A percentile compares a stretch with the other conserved stretches of the same genome.
These are phyloP conservation scores for Pichia gijzeniarum DNA, from an alignment of 805 yeast genomes.

Conservation along the genomic window DNA sequence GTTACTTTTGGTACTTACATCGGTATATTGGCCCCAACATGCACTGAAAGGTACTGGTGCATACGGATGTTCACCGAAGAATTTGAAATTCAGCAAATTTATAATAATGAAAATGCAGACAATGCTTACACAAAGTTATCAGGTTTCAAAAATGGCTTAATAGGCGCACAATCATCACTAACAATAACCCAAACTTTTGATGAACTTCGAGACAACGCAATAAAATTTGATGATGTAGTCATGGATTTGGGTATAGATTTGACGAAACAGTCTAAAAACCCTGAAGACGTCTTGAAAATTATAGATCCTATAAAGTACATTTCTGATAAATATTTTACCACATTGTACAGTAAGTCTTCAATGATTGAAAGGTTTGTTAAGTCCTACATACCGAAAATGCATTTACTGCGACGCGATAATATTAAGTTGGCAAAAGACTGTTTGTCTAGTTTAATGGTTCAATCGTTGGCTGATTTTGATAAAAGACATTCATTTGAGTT, in stretches of 20 bases:
- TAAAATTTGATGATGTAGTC: neutral
- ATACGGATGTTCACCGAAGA: too few relatives aligned
- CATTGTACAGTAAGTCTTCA: conserved; percentile 22
- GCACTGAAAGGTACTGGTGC: too few relatives aligned
- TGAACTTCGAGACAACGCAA: neutral
- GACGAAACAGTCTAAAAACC: neutral
- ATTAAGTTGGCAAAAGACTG: conserved; percentile 16
- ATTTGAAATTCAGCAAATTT: too few relatives aligned
- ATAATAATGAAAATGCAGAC: too few relatives aligned
- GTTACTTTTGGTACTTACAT: too few relatives aligned
- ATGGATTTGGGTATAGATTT: neutral
- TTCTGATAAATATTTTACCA: conserved; percentile 23
- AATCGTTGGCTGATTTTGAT: conserved; percentile 19
- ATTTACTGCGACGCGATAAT: conserved; percentile 23
- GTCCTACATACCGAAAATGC: conserved; percentile 27
- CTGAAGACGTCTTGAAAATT: conserved; percentile 9
- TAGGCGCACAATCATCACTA: neutral
- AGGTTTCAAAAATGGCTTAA: neutral
- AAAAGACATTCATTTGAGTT: conserved; percentile 12
- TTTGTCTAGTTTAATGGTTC: conserved; percentile 17
- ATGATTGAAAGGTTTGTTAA: conserved; percentile 28
- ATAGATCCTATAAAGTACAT: conserved; percentile 26
- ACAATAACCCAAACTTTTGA: neutral
- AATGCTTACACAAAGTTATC: too few relatives aligned
- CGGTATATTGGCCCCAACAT: too few relatives aligned